Evolutionary conservation across 1,139 yeast genomes (phyloP).

Genomic region (Blastobotrys ciferrii): DNA sequence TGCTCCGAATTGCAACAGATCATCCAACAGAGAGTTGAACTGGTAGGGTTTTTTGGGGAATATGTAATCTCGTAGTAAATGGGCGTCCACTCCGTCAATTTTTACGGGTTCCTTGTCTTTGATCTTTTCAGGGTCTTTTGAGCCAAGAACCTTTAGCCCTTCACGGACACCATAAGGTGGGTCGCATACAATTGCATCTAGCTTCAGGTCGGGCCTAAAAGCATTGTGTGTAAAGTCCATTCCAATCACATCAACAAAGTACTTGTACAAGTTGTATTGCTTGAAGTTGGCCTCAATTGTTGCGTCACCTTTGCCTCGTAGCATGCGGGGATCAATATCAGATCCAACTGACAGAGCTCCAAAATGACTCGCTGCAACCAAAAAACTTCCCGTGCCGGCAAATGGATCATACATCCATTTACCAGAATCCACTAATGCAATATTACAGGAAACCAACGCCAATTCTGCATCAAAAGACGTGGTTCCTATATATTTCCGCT

Average conservation of each 20-base stretch:
- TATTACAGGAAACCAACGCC: slow-evolving; percentile 78
- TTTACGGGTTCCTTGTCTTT: slow-evolving; percentile 68
- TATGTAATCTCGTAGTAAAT: slow-evolving; percentile 73
- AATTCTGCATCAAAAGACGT: slow-evolving; percentile 86
- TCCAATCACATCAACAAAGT: slow-evolving; percentile 72
- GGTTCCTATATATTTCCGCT: slow-evolving; percentile 87
- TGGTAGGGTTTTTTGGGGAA: slow-evolving; percentile 93
- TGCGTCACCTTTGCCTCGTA: slow-evolving; percentile 64
- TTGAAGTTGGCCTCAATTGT: slow-evolving; percentile 66
- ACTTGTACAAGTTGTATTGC: slow-evolving; percentile 60
- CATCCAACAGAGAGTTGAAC: slow-evolving; percentile 71
- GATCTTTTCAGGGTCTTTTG: slow-evolving; percentile 58
- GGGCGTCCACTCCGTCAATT: slow-evolving; percentile 78
- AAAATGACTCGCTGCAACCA: slow-evolving; percentile 82
- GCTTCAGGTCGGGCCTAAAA: slow-evolving; percentile 55
- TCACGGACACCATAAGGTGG: slow-evolving; percentile 99
- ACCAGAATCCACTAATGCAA: slow-evolving; percentile 69
- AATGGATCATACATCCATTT: slow-evolving; percentile 88
- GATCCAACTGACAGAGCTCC: slow-evolving; percentile 85
- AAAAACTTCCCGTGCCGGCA: slow-evolving; percentile 94
- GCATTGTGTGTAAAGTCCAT: slow-evolving; percentile 97
- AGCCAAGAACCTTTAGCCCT: slow-evolving; percentile 90
- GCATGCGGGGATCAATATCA: slow-evolving; percentile 84
- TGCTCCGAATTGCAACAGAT: slow-evolving; percentile 70
- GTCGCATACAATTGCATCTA: slow-evolving; percentile 88